Percentiles rank a stretch among this genome's conserved stretches.
Evolutionary conservation across 768 basidiomycete species (phyloP).

Genomic region (Daedaleopsis nitida): DNA sequence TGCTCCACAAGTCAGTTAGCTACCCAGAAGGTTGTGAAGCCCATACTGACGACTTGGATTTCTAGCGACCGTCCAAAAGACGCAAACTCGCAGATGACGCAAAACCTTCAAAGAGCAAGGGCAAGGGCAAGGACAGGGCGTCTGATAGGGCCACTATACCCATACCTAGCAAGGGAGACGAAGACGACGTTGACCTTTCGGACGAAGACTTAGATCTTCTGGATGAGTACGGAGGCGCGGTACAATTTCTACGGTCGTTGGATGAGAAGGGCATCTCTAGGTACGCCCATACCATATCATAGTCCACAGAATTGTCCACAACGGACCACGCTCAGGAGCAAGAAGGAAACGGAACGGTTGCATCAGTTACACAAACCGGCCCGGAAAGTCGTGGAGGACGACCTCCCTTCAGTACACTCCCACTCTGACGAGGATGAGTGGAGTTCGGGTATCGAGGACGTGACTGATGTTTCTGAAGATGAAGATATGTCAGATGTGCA

Average conservation of each 20-base stretch:
- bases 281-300: constrained; percentile 42
- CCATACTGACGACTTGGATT: background rate
- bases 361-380: constrained; percentile 66
- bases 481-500: constrained; percentile 29
- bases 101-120: constrained; percentile 35
- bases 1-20: constrained; percentile 30
- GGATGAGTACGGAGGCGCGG: constrained; percentile 61
- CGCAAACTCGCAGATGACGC: constrained; percentile 49
- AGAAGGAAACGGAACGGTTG: constrained; percentile 76
- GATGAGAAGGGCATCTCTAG: constrained; percentile 82
- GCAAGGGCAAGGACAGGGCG: constrained; percentile 59
- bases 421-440: constrained; percentile 59
- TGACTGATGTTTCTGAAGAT: constrained; percentile 31
- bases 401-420: constrained; percentile 71
- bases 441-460: constrained; percentile 46
- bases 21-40: background rate
- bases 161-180: constrained; percentile 51
- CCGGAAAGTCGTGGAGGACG: constrained; percentile 47
- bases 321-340: constrained; percentile 58
- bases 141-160: constrained; percentile 61
- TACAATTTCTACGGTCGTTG: constrained; percentile 67
- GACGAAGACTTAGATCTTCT: constrained; percentile 72
- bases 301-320: background rate
- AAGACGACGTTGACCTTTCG: constrained; percentile 59
- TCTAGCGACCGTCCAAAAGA: constrained; percentile 56